Conservation (phyloP, 805 yeast species). For the Sugiyamaella mastotermitis region DNA sequence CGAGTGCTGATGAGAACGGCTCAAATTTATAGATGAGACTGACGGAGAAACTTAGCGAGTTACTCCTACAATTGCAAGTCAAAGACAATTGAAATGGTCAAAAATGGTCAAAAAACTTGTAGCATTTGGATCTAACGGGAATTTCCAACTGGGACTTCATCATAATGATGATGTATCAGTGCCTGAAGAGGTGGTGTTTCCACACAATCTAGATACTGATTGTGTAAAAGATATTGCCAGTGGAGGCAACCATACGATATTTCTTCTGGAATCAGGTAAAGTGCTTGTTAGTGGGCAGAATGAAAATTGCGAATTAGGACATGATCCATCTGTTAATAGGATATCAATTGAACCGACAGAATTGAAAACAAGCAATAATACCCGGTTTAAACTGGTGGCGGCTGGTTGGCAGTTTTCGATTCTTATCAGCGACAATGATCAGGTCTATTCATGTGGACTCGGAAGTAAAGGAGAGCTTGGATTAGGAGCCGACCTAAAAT, state of each 20-base stretch:
- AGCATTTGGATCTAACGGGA: constrained; percentile 79
- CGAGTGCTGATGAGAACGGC: too few species aligned
- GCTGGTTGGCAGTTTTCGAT: constrained; percentile 82
- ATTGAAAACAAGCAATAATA: constrained; percentile 1
- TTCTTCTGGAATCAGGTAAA: constrained; percentile 48
- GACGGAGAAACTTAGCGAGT: too few species aligned
- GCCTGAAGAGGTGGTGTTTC: constrained; percentile 22
- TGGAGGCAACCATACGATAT: constrained; percentile 84
- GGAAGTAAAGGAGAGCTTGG: constrained; percentile 80
- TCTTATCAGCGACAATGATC: constrained; percentile 37
- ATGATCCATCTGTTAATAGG: neutral
- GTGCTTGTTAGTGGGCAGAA: constrained; percentile 59
- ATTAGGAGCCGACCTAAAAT: constrained; percentile 27
- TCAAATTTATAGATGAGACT: too few species aligned
- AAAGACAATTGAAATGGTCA: too few species aligned
- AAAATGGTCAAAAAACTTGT: neutral
- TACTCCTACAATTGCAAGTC: too few species aligned
- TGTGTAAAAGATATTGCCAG: constrained; percentile 40
- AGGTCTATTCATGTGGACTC: constrained; percentile 49
- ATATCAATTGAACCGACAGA: neutral
- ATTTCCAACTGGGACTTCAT: constrained; percentile 61
- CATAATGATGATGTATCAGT: constrained; percentile 43
- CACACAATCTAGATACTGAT: constrained; percentile 1
- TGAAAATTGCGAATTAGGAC: constrained; percentile 43
- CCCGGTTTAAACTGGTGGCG: constrained; percentile 34